Base-by-base conservation (phyloP, 305 asterid genomes). In the Solanum chacoense region DNA sequence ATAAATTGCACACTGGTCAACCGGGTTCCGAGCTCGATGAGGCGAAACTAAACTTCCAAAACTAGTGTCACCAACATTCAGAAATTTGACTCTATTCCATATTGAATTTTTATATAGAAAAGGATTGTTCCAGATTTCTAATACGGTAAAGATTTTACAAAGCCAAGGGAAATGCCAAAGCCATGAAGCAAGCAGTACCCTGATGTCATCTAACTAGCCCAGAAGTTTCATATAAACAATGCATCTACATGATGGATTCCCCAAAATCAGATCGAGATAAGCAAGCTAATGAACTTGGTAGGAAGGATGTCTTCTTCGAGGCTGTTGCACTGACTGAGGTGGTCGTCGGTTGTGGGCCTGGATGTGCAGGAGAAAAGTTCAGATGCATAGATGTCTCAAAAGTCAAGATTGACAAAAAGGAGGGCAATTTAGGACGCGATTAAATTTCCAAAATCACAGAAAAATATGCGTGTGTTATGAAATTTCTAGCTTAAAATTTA, bases 281-380 rank as follows among this genome's bases (percentile, higher is more conserved):
- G 36, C 83, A 88, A 85, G 74, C 93, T 94, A 94, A 74, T 91
- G 94, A 72, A 90, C 92, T 71, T 92, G 91, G 91, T 77, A 84
- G 89, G 89, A 24, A 87, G 93, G 93, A 34, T 90, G 92, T 28
- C 91, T 92, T 87, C 94, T 91, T 93, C 91, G 95, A 36, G 90
- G 91, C 91, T 93, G 98, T 88, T 97, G 98, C 85, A 88, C 93
- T 0, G 98, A 93, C 88, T 94, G 98, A 50, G 96, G 94, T 85
- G 98, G 98, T 81, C 99, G 94, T 87, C 93, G 87, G 93, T 97
- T 97, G 88, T 94, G 95, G 34, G 93, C 95, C 99, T 97, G 91
- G 91, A 92, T 34, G 11, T 55, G 87, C 75, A 59, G 75, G 75
- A 32, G 74, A 84, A 84, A 32, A 34, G 87, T 84, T 84, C 55